These are phyloP conservation scores for Phytophthora palmivora DNA, from an alignment of 352 stramenopile species.

Conservation along the genomic window DNA sequence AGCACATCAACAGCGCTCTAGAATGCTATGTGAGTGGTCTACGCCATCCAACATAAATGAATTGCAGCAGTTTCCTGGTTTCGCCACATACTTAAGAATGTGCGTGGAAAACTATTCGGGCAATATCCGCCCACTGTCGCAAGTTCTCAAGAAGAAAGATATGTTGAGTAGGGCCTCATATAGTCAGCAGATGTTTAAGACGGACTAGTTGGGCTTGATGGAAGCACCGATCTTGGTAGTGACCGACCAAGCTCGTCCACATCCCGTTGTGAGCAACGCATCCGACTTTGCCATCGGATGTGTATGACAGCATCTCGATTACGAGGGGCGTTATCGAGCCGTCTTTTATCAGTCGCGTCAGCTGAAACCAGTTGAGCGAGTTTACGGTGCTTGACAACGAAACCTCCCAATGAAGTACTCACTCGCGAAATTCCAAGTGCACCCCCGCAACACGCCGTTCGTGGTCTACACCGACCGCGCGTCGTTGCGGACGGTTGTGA, in stretches of 20 bases:
- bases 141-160: background rate
- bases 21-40: background rate
- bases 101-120: background rate
- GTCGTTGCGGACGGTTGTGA: no score
- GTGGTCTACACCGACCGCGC: no score
- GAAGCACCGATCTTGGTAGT: background rate
- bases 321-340: background rate
- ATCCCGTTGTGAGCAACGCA: no score
- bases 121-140: no score
- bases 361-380: no score
- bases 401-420: no score
- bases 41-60: conserved; percentile 1
- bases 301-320: no score
- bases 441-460: background rate
- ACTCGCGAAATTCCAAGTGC: conserved; percentile 1
- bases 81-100: conserved; percentile 1
- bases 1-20: background rate
- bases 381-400: background rate
- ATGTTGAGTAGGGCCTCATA: background rate
- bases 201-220: conserved; percentile 1
- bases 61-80: conserved; percentile 2
- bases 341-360: background rate
- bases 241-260: no score
- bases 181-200: background rate
- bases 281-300: no score